These are phyloP conservation scores for Rhodotorula toruloides DNA, from an alignment of 768 basidiomycete genomes.

Conservation along the genomic window DNA sequence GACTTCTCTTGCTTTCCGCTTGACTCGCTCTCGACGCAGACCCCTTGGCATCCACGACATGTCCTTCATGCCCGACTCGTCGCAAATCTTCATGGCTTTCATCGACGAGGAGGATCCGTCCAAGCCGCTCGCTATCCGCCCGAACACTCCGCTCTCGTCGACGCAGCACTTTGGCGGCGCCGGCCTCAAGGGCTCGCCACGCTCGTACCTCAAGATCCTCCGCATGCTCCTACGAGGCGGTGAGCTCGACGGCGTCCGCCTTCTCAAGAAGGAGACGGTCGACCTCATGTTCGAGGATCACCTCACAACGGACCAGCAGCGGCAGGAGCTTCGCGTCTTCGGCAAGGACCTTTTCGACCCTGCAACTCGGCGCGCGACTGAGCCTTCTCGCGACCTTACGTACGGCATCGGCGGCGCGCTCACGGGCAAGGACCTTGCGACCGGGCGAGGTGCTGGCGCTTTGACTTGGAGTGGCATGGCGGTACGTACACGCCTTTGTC, in stretches of 20 bases:
- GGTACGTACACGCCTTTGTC: background rate
- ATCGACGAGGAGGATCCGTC: background rate
- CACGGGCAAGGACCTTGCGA: background rate
- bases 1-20: background rate
- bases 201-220: slow-evolving; percentile 42
- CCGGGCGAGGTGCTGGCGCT: background rate
- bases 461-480: slow-evolving; percentile 24
- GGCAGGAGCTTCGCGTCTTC: background rate
- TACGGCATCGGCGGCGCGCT: slow-evolving; percentile 19
- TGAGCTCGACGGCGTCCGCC: background rate
- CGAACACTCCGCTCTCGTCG: slow-evolving; percentile 15
- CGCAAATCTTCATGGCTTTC: slow-evolving; percentile 5
- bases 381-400: background rate
- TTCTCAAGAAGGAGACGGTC: slow-evolving; percentile 26
- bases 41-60: slow-evolving; percentile 43
- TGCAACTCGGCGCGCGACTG: background rate
- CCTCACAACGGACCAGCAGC: background rate
- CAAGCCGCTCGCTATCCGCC: slow-evolving; percentile 19
- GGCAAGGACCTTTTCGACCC: background rate
- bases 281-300: slow-evolving; percentile 24
- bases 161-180: slow-evolving; percentile 32
- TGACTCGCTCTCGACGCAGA: background rate
- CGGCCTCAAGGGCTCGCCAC: slow-evolving; percentile 41
- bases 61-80: slow-evolving; percentile 38
- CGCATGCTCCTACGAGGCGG: slow-evolving; percentile 40